Percentiles rank a stretch among this genome's conserved stretches.
phyloP scores from a whole-genome alignment of 306 rosid genomes.

The cucumber (Cucumis sativus) region Cucumber_9930_V3 NC_026656.2:15221501-15222000 shows the following conservation, averaged over 20 bases:
- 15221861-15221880: conserved; percentile 4
- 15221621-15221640: not conserved
- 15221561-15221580: not conserved
- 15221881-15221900: conserved; percentile 34
- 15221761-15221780: not conserved
- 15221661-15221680: not conserved
- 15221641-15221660: not conserved
- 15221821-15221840: not conserved
- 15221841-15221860: not conserved
- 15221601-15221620: not conserved
- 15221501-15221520: conserved; percentile 74
- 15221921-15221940: conserved; percentile 88
- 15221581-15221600: not conserved
- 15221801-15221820: not conserved
- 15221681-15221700: not conserved
- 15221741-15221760: not conserved
- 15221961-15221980: conserved; percentile 95
- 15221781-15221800: not conserved
- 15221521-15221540: not conserved
- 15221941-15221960: conserved; percentile 87
- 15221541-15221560: not conserved
- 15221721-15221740: not conserved
- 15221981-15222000: conserved; percentile 82
- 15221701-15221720: not conserved
- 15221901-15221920: conserved; percentile 81